Evolutionary conservation across 2,329 filamentous ascomycete genomes (phyloP), one percentile per base, ranked within the genome.

Genomic region (Fusarium setosum): DNA sequence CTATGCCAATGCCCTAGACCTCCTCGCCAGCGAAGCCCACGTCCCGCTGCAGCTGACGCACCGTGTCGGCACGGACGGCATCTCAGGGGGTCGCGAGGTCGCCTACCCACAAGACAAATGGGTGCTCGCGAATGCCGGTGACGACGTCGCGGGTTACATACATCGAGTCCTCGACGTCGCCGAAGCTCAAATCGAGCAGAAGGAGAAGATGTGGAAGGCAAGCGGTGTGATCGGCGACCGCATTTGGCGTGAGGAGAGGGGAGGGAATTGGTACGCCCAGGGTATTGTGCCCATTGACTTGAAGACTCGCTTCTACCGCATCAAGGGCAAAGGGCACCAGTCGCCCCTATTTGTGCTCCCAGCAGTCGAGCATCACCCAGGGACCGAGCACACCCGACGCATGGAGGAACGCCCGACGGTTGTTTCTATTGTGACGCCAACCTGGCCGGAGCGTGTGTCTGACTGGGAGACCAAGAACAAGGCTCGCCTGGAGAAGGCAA

Each of bases 81-180:
- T 86, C 21, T 77, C 86, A 6, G 48, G 61, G 1, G 82, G 83
- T 4, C 81, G 88, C 18, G 81, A 83, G 56, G 80, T 90, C 21
- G 81, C 80, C 2, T 84, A 79, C 70, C 82, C 83, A 1, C 86
- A 88, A 75, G 85, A 87, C 70, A 79, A 80, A 10, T 89, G 83
- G 76, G 73, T 89, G 13, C 76, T 89, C 3, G 82, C 79, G 63
- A 87, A 88, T 60, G 81, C 82, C 0, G 84, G 84, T 5, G 82
- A 86, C 35, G 84, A 86, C 49, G 76, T 86, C 15, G 83, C 79
- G 58, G 67, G 73, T 7, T 76, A 78, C 51, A 71, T 89, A 17
- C 83, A 86, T 66, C 73, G 74, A 13, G 63, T 80, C 54, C 75
- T 89, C 7, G 83, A 87, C 69, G 75, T 69, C 31, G 72, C 77